Evolutionary conservation across 2,329 filamentous ascomycete species (phyloP), one percentile per base, ranked within the genome.

Genomic region (Colletotrichum sp.): DNA sequence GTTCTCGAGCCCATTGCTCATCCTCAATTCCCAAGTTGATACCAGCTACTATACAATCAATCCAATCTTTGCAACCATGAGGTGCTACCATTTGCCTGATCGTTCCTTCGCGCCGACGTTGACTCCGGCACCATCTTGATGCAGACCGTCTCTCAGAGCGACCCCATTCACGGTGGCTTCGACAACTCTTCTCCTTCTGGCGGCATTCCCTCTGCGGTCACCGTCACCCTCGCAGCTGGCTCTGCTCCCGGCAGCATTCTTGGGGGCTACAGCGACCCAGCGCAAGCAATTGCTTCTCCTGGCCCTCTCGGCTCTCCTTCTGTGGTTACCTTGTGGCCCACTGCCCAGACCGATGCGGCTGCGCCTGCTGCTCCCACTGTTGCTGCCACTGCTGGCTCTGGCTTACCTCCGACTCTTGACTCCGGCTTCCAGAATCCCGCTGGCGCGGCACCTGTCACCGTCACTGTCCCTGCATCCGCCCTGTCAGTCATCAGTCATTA

Each of bases 291-390:
- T 67, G 52, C 34, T n/a, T 16, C 66, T n/a, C 28, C 73, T 30
- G 70, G 24, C 6, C 26, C 63, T 15, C 18, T 43, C 16, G 36
- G 32, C 43, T 34, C 63, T 13, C 63, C 63, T 21, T 64, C 64
- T 34, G 70, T 68, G 16, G 55, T 73, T 6, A 75, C 73, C 24
- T 63, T 75, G 28, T 75, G 72, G 72, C 72, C 72, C 8, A 48
- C 55, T 5, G 6, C 38, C 16, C 57, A 30, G 12, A 34, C 32
- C 12, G 26, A 48, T 12, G 28, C 43, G 5, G 36, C 36, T 28
- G 58, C 16, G n/a, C 16, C 16, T 34, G 43, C 71, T 15, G 57
- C 36, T 28, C 38, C 30, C 21, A n/a, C 21, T n/a, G 43, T 43
- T 9, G 38, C 9, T 21, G 26, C 26, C 13, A 38, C 21, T 30